These are phyloP conservation scores for Ploettnerulaceae sp. DNA, from an alignment of 2,329 filamentous ascomycete species.

Conservation along the genomic window DNA sequence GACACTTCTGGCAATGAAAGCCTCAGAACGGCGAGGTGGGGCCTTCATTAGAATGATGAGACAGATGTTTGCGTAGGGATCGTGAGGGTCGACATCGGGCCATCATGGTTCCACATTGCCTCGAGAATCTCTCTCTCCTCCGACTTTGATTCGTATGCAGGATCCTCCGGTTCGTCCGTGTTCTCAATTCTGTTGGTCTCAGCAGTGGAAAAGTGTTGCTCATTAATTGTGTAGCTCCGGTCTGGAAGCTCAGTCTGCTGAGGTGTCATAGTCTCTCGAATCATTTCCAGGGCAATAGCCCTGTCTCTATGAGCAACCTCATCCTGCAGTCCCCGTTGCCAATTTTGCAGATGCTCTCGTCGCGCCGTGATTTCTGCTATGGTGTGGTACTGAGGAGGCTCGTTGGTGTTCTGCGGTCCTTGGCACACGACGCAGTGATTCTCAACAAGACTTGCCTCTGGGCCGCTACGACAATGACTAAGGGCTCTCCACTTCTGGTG, in stretches of 20 bases:
- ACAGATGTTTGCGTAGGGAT: background rate
- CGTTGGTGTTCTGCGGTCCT: background rate
- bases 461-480: conserved; percentile 22
- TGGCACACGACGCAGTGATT: conserved; percentile 19
- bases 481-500: conserved; percentile 22
- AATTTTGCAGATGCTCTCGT: background rate
- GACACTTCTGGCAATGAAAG: background rate
- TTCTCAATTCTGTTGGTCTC: background rate
- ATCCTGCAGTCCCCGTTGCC: background rate
- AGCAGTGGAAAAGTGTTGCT: background rate
- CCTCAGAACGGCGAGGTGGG: background rate
- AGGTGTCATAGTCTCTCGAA: conserved; percentile 4
- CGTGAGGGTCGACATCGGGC: conserved; percentile 1
- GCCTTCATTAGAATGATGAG: background rate
- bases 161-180: background rate
- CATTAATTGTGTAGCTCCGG: too few species aligned
- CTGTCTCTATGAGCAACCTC: conserved; percentile 1
- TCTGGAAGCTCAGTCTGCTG: too few species aligned
- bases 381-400: background rate
- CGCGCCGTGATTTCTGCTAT: background rate
- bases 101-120: conserved; percentile 5
- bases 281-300: conserved; percentile 8
- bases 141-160: background rate
- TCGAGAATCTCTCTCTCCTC: conserved; percentile 1
- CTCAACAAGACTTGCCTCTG: conserved; percentile 19